phyloP scores from a whole-genome alignment of 2,329 filamentous ascomycete species.

The Talaromyces pinophilus region DNA sequence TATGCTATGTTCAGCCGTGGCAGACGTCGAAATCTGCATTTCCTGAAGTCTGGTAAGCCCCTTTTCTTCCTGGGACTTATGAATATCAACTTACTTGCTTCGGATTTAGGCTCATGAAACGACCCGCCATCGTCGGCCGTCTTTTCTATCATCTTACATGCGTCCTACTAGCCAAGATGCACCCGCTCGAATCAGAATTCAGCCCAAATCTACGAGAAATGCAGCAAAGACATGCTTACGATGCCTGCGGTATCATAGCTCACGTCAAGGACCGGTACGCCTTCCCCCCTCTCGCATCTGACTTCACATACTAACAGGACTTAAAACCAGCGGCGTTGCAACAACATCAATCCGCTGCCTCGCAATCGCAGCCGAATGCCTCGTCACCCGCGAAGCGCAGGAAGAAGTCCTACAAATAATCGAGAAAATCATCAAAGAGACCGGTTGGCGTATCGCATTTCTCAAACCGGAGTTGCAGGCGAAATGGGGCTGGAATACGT shows the following conservation, averaged over 20 bases:
- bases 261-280: constrained; percentile 73
- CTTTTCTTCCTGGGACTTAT: not conserved
- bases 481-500: constrained; percentile 71
- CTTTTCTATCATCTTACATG: constrained; percentile 89
- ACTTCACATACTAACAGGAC: not conserved
- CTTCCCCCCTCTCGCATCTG: not conserved
- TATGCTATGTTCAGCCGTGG: constrained; percentile 71
- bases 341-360: constrained; percentile 78
- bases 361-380: constrained; percentile 71
- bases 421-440: constrained; percentile 71
- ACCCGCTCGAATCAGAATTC: constrained; percentile 65
- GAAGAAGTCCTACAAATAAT: constrained; percentile 78
- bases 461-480: constrained; percentile 72
- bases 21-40: constrained; percentile 73
- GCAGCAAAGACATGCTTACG: constrained; percentile 73
- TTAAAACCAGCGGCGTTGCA: constrained; percentile 64
- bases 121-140: constrained; percentile 75
- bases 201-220: constrained; percentile 68
- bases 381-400: constrained; percentile 70
- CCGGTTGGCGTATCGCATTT: constrained; percentile 74
- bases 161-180: constrained; percentile 75
- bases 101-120: constrained; percentile 71
- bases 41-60: constrained; percentile 76
- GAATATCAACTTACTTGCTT: not conserved
- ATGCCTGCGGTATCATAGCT: constrained; percentile 85